Conservation (phyloP, 306 rosid genomes). For the Senna tora region DNA sequence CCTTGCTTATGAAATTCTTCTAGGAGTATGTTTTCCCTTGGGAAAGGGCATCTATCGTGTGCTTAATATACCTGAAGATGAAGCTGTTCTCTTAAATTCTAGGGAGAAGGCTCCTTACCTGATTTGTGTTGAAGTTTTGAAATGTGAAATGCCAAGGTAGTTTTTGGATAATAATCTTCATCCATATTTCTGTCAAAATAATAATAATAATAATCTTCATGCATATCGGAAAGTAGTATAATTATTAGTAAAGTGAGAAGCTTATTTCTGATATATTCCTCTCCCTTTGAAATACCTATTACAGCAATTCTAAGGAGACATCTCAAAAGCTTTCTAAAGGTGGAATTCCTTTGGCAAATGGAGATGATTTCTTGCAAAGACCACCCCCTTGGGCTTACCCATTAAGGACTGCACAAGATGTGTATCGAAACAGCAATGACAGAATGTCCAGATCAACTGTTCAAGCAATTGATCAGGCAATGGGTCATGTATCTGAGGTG, state of each 20-base stretch:
- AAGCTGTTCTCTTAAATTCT: conserved; percentile 93
- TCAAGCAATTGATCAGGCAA: conserved; percentile 94
- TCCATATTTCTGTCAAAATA: too few species aligned
- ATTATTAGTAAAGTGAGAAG: conserved; percentile 27
- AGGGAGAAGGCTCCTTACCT: conserved; percentile 96
- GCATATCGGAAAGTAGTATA: conserved; percentile 30
- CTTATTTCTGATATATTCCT: conserved; percentile 34
- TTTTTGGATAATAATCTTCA: conserved; percentile 31
- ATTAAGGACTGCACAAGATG: conserved; percentile 92
- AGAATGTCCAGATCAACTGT: conserved; percentile 95
- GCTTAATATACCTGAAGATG: conserved; percentile 90
- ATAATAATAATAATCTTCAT: conserved; percentile 6
- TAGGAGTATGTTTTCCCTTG: conserved; percentile 92
- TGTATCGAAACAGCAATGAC: conserved; percentile 81
- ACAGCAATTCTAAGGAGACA: conserved; percentile 72
- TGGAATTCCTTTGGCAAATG: conserved; percentile 96
- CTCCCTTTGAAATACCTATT: conserved; percentile 39
- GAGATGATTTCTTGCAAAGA: conserved; percentile 80
- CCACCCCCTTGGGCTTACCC: conserved; percentile 99
- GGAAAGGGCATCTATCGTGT: conserved; percentile 89
- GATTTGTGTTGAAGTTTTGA: conserved; percentile 87
- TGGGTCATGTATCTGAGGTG: conserved; percentile 69
- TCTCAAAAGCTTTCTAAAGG: conserved; percentile 82
- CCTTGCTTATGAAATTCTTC: conserved; percentile 42
- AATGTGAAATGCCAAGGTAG: conserved; percentile 83